Percentiles rank a stretch among this genome's conserved stretches.
phyloP scores from a whole-genome alignment of 148 eudicot genomes.

The Camellia granthamiana region DNA sequence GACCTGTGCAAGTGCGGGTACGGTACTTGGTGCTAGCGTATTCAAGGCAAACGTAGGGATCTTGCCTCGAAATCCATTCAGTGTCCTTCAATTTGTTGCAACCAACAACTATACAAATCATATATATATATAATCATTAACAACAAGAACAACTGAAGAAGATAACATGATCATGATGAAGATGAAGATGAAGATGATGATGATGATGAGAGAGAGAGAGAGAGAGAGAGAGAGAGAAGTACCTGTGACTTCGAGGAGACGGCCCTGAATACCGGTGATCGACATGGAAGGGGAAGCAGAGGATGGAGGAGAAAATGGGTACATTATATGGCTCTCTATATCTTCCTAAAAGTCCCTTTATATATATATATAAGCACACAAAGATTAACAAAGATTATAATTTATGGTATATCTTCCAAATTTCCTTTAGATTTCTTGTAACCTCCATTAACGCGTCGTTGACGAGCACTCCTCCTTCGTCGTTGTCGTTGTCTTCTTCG shows the following conservation, averaged over 20 bases:
- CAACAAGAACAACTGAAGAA: neutral
- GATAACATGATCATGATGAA: neutral
- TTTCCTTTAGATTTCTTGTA: no score
- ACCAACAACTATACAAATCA: slow-evolving; percentile 49
- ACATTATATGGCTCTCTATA: neutral
- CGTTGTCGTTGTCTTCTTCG: no score
- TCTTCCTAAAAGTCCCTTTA: neutral
- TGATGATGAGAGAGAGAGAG: no score
- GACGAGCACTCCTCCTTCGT: no score
- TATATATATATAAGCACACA: neutral
- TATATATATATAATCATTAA: neutral
- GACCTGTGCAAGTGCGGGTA: slow-evolving; percentile 84
- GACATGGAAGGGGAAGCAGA: slow-evolving; percentile 19
- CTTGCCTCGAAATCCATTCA: slow-evolving; percentile 85
- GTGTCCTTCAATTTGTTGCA: slow-evolving; percentile 79
- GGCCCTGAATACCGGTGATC: slow-evolving; percentile 66
- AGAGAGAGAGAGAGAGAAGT: neutral
- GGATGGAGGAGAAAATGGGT: neutral
- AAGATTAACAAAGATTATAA: neutral
- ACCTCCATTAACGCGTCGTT: no score
- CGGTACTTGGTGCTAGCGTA: slow-evolving; percentile 66
- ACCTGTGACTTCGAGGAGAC: slow-evolving; percentile 78
- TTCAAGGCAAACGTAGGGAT: slow-evolving; percentile 82
- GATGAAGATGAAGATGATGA: no score
- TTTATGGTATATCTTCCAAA: neutral